Evolutionary conservation across 106 monocot genomes (phyloP).

Genomic region (Dioscorea zingiberensis): DNA sequence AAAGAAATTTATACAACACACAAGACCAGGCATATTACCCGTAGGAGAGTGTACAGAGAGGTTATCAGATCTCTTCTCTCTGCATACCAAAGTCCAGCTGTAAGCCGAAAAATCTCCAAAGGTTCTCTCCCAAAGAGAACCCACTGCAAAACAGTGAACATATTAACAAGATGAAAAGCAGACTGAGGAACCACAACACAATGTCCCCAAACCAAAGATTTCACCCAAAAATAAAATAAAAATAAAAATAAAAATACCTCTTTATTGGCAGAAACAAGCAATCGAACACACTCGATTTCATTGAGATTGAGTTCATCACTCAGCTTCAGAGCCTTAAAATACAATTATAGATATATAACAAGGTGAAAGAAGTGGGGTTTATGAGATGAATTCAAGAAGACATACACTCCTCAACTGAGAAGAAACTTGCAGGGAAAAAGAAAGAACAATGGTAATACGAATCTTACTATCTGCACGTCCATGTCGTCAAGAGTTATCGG

Average conservation of each 20-base stretch:
- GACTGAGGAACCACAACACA: neutral
- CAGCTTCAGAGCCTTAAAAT: conserved; percentile 72
- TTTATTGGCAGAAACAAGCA: conserved; percentile 76
- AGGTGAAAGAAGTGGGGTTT: neutral
- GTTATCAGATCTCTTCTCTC: conserved; percentile 85
- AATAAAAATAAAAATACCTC: conserved; percentile 48
- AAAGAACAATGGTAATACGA: neutral
- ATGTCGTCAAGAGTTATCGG: conserved; percentile 79
- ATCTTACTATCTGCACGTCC: conserved; percentile 75
- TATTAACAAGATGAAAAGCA: too few relatives aligned
- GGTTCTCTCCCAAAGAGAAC: conserved; percentile 72
- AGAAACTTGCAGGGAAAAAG: neutral
- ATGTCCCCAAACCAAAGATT: neutral
- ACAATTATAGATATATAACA: neutral
- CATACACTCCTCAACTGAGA: too few relatives aligned
- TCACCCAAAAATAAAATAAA: neutral
- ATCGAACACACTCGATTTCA: conserved; percentile 81
- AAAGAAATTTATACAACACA: neutral
- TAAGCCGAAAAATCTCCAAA: conserved; percentile 83
- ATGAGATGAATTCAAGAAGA: too few relatives aligned
- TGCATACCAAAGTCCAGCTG: conserved; percentile 91
- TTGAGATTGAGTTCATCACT: conserved; percentile 95
- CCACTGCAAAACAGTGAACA: conserved; percentile 46
- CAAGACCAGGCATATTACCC: conserved; percentile 35
- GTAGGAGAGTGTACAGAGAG: conserved; percentile 73